Base-by-base conservation (phyloP, 2,329 filamentous ascomycete genomes). In the Penicillium sp. region DNA sequence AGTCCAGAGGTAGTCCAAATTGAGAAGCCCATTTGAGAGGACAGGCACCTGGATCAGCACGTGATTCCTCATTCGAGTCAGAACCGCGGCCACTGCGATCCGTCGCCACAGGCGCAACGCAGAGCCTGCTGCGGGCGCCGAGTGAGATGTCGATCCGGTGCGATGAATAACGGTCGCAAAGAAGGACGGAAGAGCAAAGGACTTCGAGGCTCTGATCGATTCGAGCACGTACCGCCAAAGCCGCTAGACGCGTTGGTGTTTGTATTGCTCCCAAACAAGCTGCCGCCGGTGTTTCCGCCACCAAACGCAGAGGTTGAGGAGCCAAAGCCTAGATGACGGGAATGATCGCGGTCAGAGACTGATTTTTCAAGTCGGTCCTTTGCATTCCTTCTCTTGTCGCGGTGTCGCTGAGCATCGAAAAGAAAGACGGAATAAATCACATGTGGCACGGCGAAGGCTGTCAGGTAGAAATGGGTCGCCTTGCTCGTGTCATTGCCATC, bases 221-320 rank as follows among this genome's bases (percentile, higher is more conserved):
- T 23, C 55, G 51, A 54, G 51, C 59, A 70, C 68, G 60, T 70
- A 71, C 68, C 68, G 46, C 68, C 69, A 53, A 70, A 71, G 58
- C 65, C 64, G 56, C 64, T 64, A 50, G 62, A 61, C 47, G 61
- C 62, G 50, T 62, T 68, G 50, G 62, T 68, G 35, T 37, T 37
- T 20, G 35, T 22, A 14, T 13, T 23, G 49, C 49, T 40, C 42
- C 65, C 65, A 47, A 68, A 67, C 50, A 65, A 55, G 55, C 65
- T 58, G 47, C 66, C 62, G 36, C 66, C 55, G 42, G 55, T 54
- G 40, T 57, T 58, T 47, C 59, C 59, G 50, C 61, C 57, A 55
- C 67, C 68, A 59, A 71, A 71, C 23, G 65, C 60, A 26, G 65
- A 64, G 44, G 64, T 52, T 49, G 64, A 63, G 44, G 66, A 66